Base-by-base conservation (phyloP, 495 filamentous ascomycete genomes). In the Sabuloglossum arenarium region DNA sequence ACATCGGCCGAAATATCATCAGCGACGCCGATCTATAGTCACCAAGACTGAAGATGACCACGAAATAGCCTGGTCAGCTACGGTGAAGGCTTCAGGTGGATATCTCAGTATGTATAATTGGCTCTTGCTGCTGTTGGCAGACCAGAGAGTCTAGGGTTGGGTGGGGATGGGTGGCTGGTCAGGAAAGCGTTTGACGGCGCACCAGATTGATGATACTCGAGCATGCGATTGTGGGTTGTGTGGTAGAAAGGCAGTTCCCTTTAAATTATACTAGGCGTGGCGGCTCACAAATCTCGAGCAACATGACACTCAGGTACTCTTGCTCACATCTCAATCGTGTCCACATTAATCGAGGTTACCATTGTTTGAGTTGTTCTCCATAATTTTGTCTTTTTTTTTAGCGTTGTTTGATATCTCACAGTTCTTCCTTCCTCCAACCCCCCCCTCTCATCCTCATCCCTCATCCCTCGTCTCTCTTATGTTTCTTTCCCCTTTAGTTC, bases 41-140 rank as follows among this genome's bases (percentile, higher is more conserved):
- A n/a, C n/a, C n/a, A n/a, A n/a, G n/a, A n/a, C n/a, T n/a, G n/a
- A n/a, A n/a, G n/a, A n/a, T n/a, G n/a, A n/a, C n/a, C n/a, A n/a
- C n/a, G 39, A 3, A 27, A 60, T 55, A 75, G 71, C n/a, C n/a
- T n/a, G n/a, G n/a, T n/a, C n/a, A n/a, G 82, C 49, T 88, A 88
- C 64, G 83, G 84, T 53, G 84, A 88, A 64, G 84, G 73, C 30
- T 84, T 88, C 63, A 74, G 82, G 65, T 88, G 84, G 84, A 71
- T 86, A 66, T 84, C 81, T 56, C 82, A 86, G 67, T 86, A 86
- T 59, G 81, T 86, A 62, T 85, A 43, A n/a, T 21, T 16, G 39
- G n/a, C n/a, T n/a, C n/a, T n/a, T 4, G 10, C n/a, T 21, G 10
- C n/a, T 23, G 39, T 16, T 4, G 16, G 19, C 39, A 19, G 39